Evolutionary conservation across 345 rosid genomes (phyloP), one percentile per base, ranked within the genome.

Genomic region (Heritiera littoralis): DNA sequence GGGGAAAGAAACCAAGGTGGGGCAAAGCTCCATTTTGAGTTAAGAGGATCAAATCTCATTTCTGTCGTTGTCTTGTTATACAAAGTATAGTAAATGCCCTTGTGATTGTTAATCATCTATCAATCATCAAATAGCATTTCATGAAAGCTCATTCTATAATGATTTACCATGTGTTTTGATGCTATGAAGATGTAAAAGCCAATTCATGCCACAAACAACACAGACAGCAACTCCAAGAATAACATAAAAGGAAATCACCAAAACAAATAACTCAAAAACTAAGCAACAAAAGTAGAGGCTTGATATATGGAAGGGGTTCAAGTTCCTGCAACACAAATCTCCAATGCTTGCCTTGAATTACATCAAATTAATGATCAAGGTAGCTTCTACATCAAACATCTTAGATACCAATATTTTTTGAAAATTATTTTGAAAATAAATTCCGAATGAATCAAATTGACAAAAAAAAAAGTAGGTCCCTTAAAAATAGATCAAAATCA

Each of bases 21-120:
- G 85, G 90, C 89, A 74, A 90, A 90, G 90, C 87, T 78, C 85
- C 88, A 81, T 86, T 80, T 81, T 83, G 89, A 77, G 85, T 83
- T 82, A 56, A 61, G 28, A 81, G 75, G 71, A 70, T 13, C 6
- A 46, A 1, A 32, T 73, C 75, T 43, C 49, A 20, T 74, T 60
- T 56, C 69, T 48, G 41, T 48, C 40, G 14, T 20, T 40, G 80
- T 69, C 55, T 76, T 69, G 45, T 51, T 56, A 38, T 81, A 3
- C 56, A n/a, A 54, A 58, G 43, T 65, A 52, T 54, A 41, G 56
- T n/a, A 51, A 68, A 56, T 77, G 17, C 38, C 28, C 28, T 23
- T 23, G 28, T 23, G 28, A 23, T 23, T 23, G 28, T 23, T 23
- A 23, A 23, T 23, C 28, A 23, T 23, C 28, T 23, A 23, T 23